Percentiles rank a stretch among this genome's conserved stretches.
These are phyloP conservation scores for Malassezia obtusa DNA, from an alignment of 1,284 basidiomycete genomes.

Conservation along the genomic window DNA sequence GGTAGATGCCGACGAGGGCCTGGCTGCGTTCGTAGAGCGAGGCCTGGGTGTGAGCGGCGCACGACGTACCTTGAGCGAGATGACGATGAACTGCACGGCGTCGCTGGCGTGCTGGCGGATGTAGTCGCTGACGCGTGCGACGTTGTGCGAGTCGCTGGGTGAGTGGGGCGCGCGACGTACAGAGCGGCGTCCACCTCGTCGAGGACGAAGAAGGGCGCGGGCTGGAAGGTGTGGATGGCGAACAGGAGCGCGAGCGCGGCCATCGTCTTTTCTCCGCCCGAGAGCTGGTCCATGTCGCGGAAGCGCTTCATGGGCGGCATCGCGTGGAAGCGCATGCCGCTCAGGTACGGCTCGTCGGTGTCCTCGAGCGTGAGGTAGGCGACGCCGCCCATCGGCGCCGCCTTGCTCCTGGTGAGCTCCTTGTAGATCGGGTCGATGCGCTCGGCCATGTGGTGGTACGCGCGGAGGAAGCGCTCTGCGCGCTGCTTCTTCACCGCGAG, in stretches of 20 bases:
- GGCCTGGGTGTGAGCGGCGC: conserved; percentile 20
- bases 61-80: conserved; percentile 70
- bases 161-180: conserved; percentile 51
- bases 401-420: conserved; percentile 87
- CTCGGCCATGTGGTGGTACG: conserved; percentile 89
- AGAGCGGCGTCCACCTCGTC: conserved; percentile 97
- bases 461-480: conserved; percentile 79
- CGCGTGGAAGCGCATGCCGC: conserved; percentile 93
- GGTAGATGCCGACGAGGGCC: conserved; percentile 83
- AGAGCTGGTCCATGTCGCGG: conserved; percentile 96
- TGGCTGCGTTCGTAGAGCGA: conserved; percentile 75
- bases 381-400: conserved; percentile 84
- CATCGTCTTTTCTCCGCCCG: conserved; percentile 96
- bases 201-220: conserved; percentile 94
- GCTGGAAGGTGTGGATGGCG: conserved; percentile 85
- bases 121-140: conserved; percentile 43
- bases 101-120: conserved; percentile 49
- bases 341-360: conserved; percentile 90
- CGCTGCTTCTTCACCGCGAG: conserved; percentile 65
- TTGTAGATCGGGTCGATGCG: conserved; percentile 94
- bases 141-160: conserved; percentile 38
- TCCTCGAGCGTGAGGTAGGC: conserved; percentile 94
- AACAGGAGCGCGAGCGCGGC: conserved; percentile 90
- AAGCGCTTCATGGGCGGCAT: conserved; percentile 97
- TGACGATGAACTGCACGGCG: conserved; percentile 88